A percentile compares a stretch with the other conserved stretches of the same genome.
Conservation (phyloP, 805 yeast genomes). For the Schizosaccharomyces japonicus region DNA sequence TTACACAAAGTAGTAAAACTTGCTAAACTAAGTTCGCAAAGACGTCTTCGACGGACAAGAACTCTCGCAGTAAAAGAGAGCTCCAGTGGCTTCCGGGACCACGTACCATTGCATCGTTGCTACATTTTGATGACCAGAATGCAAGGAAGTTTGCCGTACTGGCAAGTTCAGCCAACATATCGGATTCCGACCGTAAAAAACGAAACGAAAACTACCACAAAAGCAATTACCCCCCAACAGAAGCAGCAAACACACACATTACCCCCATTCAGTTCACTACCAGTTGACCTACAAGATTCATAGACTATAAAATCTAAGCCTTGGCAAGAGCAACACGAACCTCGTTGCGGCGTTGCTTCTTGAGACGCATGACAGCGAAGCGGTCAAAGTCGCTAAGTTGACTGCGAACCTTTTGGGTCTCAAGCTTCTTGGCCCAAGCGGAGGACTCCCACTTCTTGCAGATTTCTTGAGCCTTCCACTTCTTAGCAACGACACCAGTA, state of each 20-base stretch:
- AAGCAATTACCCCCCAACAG: too few species aligned
- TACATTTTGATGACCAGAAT: too few species aligned
- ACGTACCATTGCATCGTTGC: too few species aligned
- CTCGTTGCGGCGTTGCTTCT: slow-evolving; percentile 40
- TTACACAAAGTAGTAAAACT: too few species aligned
- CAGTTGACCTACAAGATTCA: neutral
- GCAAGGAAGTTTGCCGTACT: too few species aligned
- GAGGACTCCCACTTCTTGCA: slow-evolving; percentile 79
- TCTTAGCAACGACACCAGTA: slow-evolving; percentile 64
- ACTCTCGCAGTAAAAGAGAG: too few species aligned
- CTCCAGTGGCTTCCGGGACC: too few species aligned
- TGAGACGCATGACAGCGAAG: slow-evolving; percentile 94
- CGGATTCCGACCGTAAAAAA: too few species aligned
- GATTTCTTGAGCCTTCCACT: slow-evolving; percentile 77
- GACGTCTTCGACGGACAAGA: too few species aligned
- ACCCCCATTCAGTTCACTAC: neutral
- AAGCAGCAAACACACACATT: neutral
- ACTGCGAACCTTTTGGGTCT: slow-evolving; percentile 81
- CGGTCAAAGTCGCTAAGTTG: slow-evolving; percentile 92
- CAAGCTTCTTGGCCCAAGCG: slow-evolving; percentile 95
- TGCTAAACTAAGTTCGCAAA: too few species aligned
- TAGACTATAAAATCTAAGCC: neutral
- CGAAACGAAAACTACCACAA: too few species aligned
- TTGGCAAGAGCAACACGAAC: slow-evolving; percentile 2
- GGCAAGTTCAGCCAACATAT: too few species aligned